Base-by-base conservation (phyloP, 805 yeast species). In the Teunomyces atbi region DNA sequence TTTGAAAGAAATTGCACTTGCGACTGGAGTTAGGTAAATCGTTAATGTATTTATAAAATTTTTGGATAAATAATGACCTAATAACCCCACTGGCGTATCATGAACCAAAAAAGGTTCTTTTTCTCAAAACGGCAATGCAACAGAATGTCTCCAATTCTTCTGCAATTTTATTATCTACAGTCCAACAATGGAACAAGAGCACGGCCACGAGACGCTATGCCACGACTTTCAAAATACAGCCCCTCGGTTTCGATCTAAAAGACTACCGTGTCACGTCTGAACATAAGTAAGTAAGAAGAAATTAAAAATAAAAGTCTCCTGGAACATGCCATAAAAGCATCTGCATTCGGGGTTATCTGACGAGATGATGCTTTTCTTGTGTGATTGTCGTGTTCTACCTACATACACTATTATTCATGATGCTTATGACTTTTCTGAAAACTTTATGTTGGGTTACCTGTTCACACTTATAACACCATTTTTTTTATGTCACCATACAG, bases 11-110 rank as follows among this genome's bases (percentile, higher is more conserved):
- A 15, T 13, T 15, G 33, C 5, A 13, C 16, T 30, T 30, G 7
- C 18, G 18, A n/a, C 8, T 30, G 10, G 33, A 30, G 33, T 15
- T 23, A 30, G 33, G 11, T 30, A 2, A n/a, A n/a, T 21, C 28
- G 23, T 13, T 36, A 19, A 12, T 36, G 39, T 36, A 36, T 36
- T 36, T 36, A 36, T 36, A 36, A 36, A 36, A 20, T 3, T 21
- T 36, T 36, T 36, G 12, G 37, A 19, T 36, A 13, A 36, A 36
- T 36, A 36, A 36, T 36, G 39, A 36, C 39, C 39, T 12, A 36
- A 21, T 35, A 36, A 36, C 39, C 39, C 39, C 39, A 36, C 39
- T 36, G 28, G 39, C 16, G 39, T 36, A 36, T 36, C 39, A 36
- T 21, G 18, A 19, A 21, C 19, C 28, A 36, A 36, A 35, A 21